Evolutionary conservation across 371 early-diverging fungal genomes (phyloP).

Genomic region (Mucor ambiguus): DNA sequence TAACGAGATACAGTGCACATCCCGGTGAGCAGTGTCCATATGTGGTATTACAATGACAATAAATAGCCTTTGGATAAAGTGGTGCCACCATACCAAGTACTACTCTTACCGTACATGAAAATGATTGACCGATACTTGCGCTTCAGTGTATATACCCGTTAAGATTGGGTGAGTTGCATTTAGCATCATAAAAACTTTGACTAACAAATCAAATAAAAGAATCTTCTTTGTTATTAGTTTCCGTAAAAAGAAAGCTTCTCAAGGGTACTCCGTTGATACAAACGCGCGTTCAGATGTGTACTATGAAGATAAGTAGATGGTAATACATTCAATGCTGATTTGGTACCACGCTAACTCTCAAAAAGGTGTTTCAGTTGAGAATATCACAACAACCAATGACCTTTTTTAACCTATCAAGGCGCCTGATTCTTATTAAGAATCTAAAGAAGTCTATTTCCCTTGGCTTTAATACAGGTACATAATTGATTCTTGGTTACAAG

Average conservation of each 20-base stretch:
- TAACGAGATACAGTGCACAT: background rate
- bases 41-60: background rate
- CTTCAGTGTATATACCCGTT: background rate
- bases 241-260: background rate
- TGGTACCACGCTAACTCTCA: background rate
- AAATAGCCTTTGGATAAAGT: background rate
- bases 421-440: background rate
- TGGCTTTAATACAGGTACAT: background rate
- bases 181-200: background rate
- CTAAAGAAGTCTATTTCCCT: background rate
- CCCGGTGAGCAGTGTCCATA: background rate
- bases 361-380: background rate
- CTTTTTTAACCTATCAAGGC: background rate
- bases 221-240: background rate
- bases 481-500: background rate
- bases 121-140: background rate
- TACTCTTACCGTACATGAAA: background rate
- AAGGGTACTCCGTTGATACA: background rate
- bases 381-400: background rate
- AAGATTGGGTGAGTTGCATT: background rate
- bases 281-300: background rate
- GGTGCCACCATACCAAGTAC: background rate
- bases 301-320: background rate
- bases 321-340: slow-evolving; percentile 10
- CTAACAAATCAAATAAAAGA: background rate